A percentile compares a stretch with the other conserved stretches of the same genome.
Evolutionary conservation across 257 asterid species (phyloP).

Genomic region (Solanum habrochaites): DNA sequence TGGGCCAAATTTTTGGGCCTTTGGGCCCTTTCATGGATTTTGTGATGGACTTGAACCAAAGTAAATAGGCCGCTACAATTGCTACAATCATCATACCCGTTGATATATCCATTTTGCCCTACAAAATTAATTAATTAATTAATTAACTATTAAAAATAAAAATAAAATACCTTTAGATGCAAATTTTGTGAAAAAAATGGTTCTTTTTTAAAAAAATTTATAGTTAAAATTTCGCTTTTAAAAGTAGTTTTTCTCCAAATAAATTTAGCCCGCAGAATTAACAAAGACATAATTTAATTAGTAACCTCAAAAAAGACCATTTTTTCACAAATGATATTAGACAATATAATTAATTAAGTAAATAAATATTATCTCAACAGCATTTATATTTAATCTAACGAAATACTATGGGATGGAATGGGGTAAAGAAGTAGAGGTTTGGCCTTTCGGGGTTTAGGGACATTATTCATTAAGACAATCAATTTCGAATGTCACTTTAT

Average conservation of each 20-base stretch:
- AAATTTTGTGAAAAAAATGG: background rate
- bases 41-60: conserved; percentile 37
- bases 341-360: background rate
- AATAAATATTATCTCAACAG: background rate
- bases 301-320: background rate
- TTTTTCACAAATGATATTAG: background rate
- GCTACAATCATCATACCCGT: conserved; percentile 22
- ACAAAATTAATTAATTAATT: background rate
- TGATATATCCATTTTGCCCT: conserved; percentile 25
- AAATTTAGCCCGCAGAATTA: background rate
- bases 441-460: background rate
- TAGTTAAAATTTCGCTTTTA: background rate
- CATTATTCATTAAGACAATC: background rate
- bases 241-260: background rate
- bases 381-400: background rate
- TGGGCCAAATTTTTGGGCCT: conserved; percentile 51
- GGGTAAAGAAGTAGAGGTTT: background rate
- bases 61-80: conserved; percentile 21
- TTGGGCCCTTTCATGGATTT: conserved; percentile 21
- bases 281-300: background rate
- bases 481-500: background rate
- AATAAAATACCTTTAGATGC: background rate
- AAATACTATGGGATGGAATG: background rate
- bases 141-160: background rate
- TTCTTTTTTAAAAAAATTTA: too few species aligned